These are phyloP conservation scores for Saccharomyces pastorianus DNA, from an alignment of 1,139 yeast species.

Conservation along the genomic window DNA sequence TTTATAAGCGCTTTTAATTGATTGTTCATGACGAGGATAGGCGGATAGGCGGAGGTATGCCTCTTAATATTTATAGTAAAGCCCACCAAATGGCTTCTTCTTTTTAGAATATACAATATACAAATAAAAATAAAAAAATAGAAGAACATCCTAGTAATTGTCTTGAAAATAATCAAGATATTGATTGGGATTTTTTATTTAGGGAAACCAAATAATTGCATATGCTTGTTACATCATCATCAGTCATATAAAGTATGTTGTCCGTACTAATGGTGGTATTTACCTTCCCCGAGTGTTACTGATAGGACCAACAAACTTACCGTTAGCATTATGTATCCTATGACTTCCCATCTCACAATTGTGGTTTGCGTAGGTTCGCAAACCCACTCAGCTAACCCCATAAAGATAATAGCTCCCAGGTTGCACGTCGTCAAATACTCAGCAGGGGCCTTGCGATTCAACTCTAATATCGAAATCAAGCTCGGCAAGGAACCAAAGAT, in stretches of 20 bases:
- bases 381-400: constrained; percentile 28
- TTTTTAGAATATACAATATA: neutral
- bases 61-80: neutral
- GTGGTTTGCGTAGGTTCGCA: constrained; percentile 24
- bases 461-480: constrained; percentile 16
- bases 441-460: constrained; percentile 20
- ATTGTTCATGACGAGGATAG: neutral
- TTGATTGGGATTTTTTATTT: neutral
- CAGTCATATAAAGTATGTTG: neutral
- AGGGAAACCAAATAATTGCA: neutral
- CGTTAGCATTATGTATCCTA: constrained; percentile 24
- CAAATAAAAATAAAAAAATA: neutral
- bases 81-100: neutral
- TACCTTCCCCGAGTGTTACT: constrained; percentile 9
- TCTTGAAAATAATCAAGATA: neutral
- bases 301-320: constrained; percentile 21
- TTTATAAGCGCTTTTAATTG: neutral
- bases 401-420: constrained; percentile 23
- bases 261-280: neutral
- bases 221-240: neutral
- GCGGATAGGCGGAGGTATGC: neutral
- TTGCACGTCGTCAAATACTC: constrained; percentile 23
- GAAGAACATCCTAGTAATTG: neutral
- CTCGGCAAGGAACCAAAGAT: constrained; percentile 22
- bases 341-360: constrained; percentile 28